A percentile compares a stretch with the other conserved stretches of the same genome.
Conservation (phyloP, 2,329 filamentous ascomycete species). For the Aureobasidium uvarum region DNA sequence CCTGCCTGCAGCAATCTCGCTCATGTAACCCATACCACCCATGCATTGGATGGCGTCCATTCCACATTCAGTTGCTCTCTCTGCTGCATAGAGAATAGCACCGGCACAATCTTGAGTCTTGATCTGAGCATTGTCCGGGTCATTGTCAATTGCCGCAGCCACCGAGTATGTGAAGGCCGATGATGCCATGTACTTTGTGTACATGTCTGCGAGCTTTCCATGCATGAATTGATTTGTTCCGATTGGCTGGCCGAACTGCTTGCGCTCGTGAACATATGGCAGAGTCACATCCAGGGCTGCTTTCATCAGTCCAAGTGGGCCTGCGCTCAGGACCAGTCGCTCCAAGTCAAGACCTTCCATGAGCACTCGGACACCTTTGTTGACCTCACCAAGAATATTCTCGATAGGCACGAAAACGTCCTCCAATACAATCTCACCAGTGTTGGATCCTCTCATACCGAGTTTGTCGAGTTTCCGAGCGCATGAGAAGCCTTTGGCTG, state of each 20-base stretch:
- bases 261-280: slow-evolving; percentile 83
- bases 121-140: slow-evolving; percentile 49
- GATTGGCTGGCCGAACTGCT: slow-evolving; percentile 83
- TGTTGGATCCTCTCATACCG: slow-evolving; percentile 96
- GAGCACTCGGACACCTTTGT: slow-evolving; percentile 82
- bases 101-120: slow-evolving; percentile 91
- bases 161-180: slow-evolving; percentile 85
- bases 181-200: slow-evolving; percentile 83
- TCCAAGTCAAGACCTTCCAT: slow-evolving; percentile 98
- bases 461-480: slow-evolving; percentile 94
- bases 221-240: slow-evolving; percentile 92
- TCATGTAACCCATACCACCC: slow-evolving; percentile 71
- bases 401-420: slow-evolving; percentile 82
- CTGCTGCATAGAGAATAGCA: slow-evolving; percentile 88
- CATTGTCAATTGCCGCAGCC: slow-evolving; percentile 74
- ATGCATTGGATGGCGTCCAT: slow-evolving; percentile 89
- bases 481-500: slow-evolving; percentile 74
- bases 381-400: slow-evolving; percentile 75
- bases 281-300: slow-evolving; percentile 79
- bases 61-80: slow-evolving; percentile 81
- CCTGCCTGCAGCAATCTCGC: slow-evolving; percentile 88
- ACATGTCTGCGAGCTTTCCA: slow-evolving; percentile 94
- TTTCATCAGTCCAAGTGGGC: slow-evolving; percentile 93
- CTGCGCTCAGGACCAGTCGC: slow-evolving; percentile 84
- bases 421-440: slow-evolving; percentile 89